Percentiles rank a stretch among this genome's conserved stretches.
These are phyloP conservation scores for Pestalotiopsis sp. DNA, from an alignment of 2,329 filamentous ascomycete species.

Conservation along the genomic window DNA sequence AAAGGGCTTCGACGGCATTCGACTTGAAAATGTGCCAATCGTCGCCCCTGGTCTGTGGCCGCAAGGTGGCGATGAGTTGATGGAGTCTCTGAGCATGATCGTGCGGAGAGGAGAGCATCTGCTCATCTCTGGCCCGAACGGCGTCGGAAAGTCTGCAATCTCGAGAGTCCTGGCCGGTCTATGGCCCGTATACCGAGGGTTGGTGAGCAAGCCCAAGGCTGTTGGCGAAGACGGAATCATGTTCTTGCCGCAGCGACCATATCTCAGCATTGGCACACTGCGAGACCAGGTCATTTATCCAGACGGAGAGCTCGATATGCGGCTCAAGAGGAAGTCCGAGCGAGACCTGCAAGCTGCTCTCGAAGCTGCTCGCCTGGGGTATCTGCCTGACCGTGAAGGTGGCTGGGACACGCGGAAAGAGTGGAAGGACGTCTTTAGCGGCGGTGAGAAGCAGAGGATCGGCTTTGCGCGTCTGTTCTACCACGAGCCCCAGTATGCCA, in stretches of 20 bases:
- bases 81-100: slow-evolving; percentile 87
- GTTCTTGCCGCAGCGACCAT: slow-evolving; percentile 94
- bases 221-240: slow-evolving; percentile 91
- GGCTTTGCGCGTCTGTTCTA: slow-evolving; percentile 89
- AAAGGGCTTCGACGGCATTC: slow-evolving; percentile 91
- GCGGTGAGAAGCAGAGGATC: slow-evolving; percentile 96
- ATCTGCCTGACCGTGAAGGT: slow-evolving; percentile 88
- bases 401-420: slow-evolving; percentile 97
- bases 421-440: slow-evolving; percentile 98
- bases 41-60: slow-evolving; percentile 89
- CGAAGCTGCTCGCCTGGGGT: slow-evolving; percentile 83
- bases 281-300: slow-evolving; percentile 98
- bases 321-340: slow-evolving; percentile 76
- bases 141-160: slow-evolving; percentile 90
- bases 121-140: slow-evolving; percentile 92
- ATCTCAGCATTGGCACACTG: slow-evolving; percentile 88
- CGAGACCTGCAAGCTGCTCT: slow-evolving; percentile 77
- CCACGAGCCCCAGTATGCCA: slow-evolving; percentile 91
- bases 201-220: slow-evolving; percentile 83
- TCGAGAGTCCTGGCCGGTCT: slow-evolving; percentile 85
- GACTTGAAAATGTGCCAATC: slow-evolving; percentile 89
- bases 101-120: slow-evolving; percentile 91
- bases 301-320: slow-evolving; percentile 94
- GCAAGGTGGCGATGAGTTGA: slow-evolving; percentile 86
- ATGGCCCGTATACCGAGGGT: slow-evolving; percentile 91